Base-by-base conservation (phyloP, 2,329 filamentous ascomycete genomes). In the Elsinoe perseae region DNA sequence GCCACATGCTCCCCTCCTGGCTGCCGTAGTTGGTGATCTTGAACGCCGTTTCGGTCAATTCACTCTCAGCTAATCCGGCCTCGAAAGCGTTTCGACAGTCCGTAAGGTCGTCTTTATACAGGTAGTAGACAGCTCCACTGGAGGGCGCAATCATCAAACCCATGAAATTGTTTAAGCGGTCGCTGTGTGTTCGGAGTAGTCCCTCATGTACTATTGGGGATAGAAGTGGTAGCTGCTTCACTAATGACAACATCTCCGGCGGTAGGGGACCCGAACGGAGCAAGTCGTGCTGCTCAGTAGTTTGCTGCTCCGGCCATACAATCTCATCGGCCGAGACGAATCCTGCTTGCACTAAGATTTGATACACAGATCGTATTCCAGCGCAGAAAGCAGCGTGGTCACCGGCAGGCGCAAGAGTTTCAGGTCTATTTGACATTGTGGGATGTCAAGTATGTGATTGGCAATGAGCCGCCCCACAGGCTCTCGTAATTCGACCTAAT, bases 201-300 rank as follows among this genome's bases (percentile, higher is more conserved):
- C 30, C 43, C 43, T 48, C 27, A 12, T 48, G 43, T 48, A 48
- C 43, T 28, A 28, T 48, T 48, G 43, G 43, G 43, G 43, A 48
- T 48, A 12, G 43, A 23, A 48, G 25, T 48, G 43, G 23, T 48
- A 48, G 43, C 23, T 48, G 43, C 43, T 48, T 48, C 43, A 28
- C 43, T 48, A 48, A 48, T 28, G 43, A 48, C 43, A 48, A 28
- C 43, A 48, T 48, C 10, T 48, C 43, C 25, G 43, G 43, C 23
- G 43, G 43, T 48, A 48, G 43, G n/a, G 43, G 43, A 48, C 43
- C 43, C 23, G 43, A 48, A 48, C 25, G 43, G 43, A 48, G 43
- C 43, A 48, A n/a, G 43, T 48, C 43, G 23, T 48, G 43, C 23
- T 48, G 43, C 43, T 48, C 43, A 28, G 43, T 18, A 28, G 43